Conservation (phyloP, 306 rosid species). For the Quercus engelmannii region DNA sequence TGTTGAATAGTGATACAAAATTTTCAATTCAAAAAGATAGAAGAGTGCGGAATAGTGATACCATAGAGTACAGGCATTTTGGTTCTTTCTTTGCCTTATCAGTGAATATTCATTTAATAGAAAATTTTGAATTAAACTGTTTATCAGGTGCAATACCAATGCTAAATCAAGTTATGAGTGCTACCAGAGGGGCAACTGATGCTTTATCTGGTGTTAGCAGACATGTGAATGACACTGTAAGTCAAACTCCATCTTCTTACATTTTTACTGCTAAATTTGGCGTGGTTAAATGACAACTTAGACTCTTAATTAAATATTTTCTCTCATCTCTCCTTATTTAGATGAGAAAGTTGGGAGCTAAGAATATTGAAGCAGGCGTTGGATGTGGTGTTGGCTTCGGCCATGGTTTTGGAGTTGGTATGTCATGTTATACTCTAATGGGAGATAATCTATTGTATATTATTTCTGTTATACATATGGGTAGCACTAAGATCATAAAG, state of each 20-base stretch:
- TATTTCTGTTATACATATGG: not conserved
- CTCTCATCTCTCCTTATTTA: conserved; percentile 23
- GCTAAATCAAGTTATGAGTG: conserved; percentile 88
- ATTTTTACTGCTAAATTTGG: not conserved
- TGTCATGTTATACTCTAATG: conserved; percentile 19
- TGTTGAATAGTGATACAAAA: not conserved
- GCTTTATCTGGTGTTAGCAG: conserved; percentile 87
- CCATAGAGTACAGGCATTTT: not conserved
- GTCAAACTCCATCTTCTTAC: conserved; percentile 15
- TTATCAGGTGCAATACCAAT: conserved; percentile 76
- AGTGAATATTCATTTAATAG: not conserved
- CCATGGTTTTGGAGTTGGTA: conserved; percentile 98
- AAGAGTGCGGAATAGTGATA: no score
- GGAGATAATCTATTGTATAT: not conserved
- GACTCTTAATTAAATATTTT: not conserved
- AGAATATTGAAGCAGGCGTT: conserved; percentile 73
- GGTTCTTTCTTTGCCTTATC: not conserved
- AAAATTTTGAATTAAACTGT: conserved; percentile 6
- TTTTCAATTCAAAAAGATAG: no score
- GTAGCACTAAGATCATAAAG: not conserved
- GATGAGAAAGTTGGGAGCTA: conserved; percentile 89
- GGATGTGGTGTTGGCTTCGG: conserved; percentile 99
- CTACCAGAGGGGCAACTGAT: conserved; percentile 92
- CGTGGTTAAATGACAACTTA: not conserved
- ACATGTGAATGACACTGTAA: conserved; percentile 75